Evolutionary conservation across 371 early-diverging fungal genomes (phyloP).

Genomic region (Saksenaea oblongispora): DNA sequence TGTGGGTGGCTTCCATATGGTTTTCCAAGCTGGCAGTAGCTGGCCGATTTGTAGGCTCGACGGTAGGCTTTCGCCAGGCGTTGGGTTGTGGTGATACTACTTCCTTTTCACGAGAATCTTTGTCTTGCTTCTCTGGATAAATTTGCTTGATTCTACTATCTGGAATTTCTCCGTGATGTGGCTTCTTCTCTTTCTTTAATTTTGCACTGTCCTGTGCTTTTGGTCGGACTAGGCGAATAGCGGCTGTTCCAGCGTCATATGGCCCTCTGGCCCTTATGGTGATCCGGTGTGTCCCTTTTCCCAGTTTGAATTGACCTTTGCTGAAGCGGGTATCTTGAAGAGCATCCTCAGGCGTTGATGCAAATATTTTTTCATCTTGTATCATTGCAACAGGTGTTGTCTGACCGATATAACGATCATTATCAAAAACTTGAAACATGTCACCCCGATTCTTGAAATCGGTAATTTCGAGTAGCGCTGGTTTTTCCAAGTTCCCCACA

Average conservation of each 20-base stretch:
- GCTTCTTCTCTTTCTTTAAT: not conserved
- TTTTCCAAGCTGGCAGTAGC: not conserved
- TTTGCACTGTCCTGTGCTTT: not conserved
- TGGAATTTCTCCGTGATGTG: not conserved
- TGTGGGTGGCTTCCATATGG: conserved; percentile 13
- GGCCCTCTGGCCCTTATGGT: conserved; percentile 45
- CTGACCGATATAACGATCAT: conserved; percentile 34
- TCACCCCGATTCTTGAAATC: conserved; percentile 54
- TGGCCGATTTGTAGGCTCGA: not conserved
- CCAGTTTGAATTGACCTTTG: conserved; percentile 42
- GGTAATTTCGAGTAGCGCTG: conserved; percentile 38
- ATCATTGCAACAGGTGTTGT: conserved; percentile 31
- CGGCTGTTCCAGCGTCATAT: conserved; percentile 49
- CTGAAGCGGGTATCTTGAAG: conserved; percentile 39
- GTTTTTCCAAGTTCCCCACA: conserved; percentile 27
- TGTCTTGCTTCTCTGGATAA: not conserved
- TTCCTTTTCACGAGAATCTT: not conserved
- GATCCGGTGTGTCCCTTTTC: conserved; percentile 43
- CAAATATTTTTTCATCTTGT: conserved; percentile 33
- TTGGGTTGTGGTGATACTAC: too few relatives aligned
- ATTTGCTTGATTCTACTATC: not conserved
- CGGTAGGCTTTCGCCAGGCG: not conserved
- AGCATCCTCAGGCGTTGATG: conserved; percentile 49
- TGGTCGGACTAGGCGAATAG: conserved; percentile 40
- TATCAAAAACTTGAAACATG: conserved; percentile 45